Evolutionary conservation across 495 filamentous ascomycete species (phyloP), one percentile per base, ranked within the genome.

Genomic region (Annulohypoxylon nitens): DNA sequence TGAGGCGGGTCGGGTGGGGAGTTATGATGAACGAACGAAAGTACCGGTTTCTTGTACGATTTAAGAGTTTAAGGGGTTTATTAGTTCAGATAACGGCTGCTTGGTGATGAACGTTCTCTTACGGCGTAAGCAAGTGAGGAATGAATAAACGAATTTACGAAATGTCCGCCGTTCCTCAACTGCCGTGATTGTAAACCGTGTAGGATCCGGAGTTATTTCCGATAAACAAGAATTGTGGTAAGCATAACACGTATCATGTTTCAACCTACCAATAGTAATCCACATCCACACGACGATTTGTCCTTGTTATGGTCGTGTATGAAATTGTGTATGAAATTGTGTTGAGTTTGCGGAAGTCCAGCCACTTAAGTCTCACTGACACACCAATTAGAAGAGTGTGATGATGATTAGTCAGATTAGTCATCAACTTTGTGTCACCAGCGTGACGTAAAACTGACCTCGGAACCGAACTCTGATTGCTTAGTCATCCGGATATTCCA

Each of bases 101-200:
- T 67, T 72, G 58, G 69, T 67, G 63, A 63, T 63, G 63, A 63
- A 47, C 26, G 25, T 10, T 36, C 10, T 36, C 50, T 10, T 47
- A 14, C 36, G 20, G 34, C 47, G 36, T 45, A n/a, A 63, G 18
- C 12, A n/a, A 50, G 59, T 39, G 50, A 55, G 18, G 34, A 26
- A 23, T 50, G 58, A 33, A 37, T 26, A 14, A 47, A 50, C 34
- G 43, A 43, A 34, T 61, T 20, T 50, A 50, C 20, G 47, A 23
- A 25, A 51, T 12, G 7, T 51, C 16, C 4, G 6, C 8, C 3
- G 43, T 47, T 1, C 20, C 16, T 47, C 4, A 14, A 20, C 43
- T 47, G 20, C 18, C 4, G 43, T 45, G 8, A 39, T 18, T 16
- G 5, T 47, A 20, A 45, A 5, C 12, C 14, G 14, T 45, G 41